Conservation (phyloP, 1,284 basidiomycete genomes). For the Sparassis latifolia region DNA sequence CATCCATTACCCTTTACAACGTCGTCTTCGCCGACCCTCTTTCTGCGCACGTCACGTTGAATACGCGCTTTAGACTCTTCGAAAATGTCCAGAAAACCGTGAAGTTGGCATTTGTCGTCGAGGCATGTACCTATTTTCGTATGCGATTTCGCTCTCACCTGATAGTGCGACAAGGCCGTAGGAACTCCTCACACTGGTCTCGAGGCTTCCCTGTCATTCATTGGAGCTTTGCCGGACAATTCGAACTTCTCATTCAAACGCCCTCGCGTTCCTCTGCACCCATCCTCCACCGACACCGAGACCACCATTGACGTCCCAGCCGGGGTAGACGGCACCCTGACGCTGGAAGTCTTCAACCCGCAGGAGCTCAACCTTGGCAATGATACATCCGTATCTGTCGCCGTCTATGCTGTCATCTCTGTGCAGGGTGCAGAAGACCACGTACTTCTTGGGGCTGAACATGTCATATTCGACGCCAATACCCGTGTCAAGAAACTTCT, state of each 20-base stretch:
- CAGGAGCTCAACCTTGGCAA: neutral
- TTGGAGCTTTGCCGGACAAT: too few relatives aligned
- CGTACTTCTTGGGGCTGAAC: neutral
- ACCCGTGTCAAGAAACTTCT: neutral
- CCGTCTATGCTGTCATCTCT: neutral
- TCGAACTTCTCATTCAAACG: neutral
- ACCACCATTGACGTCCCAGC: neutral
- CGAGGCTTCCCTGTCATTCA: too few relatives aligned
- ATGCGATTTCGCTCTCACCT: too few relatives aligned
- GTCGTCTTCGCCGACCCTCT: too few relatives aligned
- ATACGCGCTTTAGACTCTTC: too few relatives aligned
- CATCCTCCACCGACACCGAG: neutral
- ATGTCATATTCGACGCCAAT: neutral
- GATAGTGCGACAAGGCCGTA: too few relatives aligned
- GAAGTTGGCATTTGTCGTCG: too few relatives aligned
- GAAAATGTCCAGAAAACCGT: too few relatives aligned
- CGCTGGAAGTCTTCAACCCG: neutral
- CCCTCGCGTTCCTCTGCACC: neutral
- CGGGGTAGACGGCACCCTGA: neutral
- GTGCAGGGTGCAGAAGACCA: neutral
- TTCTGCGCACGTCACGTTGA: too few relatives aligned
- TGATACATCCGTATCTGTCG: neutral
- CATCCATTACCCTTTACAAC: too few relatives aligned
- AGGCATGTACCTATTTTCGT: too few relatives aligned
- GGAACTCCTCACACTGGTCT: too few relatives aligned